Conservation (phyloP, 306 rosid species). For the Quercus engelmannii region DNA sequence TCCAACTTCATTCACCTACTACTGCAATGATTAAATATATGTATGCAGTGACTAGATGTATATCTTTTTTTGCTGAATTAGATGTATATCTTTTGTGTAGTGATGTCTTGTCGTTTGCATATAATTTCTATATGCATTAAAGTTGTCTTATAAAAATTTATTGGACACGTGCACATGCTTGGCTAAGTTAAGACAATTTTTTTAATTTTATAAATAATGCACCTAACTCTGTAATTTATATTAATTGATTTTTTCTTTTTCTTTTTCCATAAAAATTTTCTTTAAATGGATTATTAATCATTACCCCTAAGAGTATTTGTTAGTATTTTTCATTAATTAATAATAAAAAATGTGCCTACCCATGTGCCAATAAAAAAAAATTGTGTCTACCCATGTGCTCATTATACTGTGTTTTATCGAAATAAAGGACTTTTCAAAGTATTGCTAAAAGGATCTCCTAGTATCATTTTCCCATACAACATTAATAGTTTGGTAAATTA, state of each 20-base stretch:
- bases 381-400: not conserved
- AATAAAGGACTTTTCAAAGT: not conserved
- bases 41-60: not conserved
- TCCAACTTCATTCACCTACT: not conserved
- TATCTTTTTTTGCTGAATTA: not conserved
- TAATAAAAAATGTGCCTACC: no score
- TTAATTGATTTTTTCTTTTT: no score
- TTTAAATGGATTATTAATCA: no score
- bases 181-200: not conserved
- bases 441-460: not conserved
- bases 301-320: accelerated
- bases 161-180: not conserved
- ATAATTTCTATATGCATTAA: not conserved
- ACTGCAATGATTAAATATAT: not conserved
- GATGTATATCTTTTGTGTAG: not conserved
- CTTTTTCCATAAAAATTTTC: no score
- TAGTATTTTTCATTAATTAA: no score
- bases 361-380: not conserved
- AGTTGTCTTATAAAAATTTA: not conserved
- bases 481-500: no score
- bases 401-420: not conserved
- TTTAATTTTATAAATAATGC: not conserved
- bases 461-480: not conserved
- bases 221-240: not conserved
- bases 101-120: not conserved